These are phyloP conservation scores for Allomyces arbusculus DNA, from an alignment of 192 early-diverging fungal species.

Conservation along the genomic window DNA sequence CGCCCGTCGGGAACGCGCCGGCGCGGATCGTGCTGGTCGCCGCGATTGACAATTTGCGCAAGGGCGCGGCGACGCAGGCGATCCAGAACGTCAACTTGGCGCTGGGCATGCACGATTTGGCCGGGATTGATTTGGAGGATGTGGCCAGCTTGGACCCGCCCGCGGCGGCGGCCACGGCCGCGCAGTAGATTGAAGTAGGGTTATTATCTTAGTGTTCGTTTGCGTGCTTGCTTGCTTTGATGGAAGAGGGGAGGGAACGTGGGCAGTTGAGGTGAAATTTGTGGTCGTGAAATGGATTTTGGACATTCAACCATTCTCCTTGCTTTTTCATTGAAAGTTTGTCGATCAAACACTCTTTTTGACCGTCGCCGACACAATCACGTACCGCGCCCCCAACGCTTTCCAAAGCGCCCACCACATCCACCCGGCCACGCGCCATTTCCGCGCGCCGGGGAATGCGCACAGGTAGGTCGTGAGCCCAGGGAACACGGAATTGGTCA, in stretches of 20 bases:
- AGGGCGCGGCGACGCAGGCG: conserved; percentile 98
- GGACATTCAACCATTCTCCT: background rate
- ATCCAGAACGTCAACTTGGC: conserved; percentile 93
- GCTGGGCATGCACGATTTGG: conserved; percentile 69
- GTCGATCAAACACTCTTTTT: background rate
- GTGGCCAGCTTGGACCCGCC: background rate
- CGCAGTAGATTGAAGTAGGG: too few species aligned
- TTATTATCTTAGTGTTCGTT: background rate
- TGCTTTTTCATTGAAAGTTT: too few species aligned
- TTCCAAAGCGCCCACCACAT: background rate
- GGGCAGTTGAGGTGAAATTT: background rate
- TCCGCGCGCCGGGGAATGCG: background rate
- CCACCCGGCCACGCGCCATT: background rate
- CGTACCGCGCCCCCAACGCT: background rate
- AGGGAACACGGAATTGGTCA: background rate
- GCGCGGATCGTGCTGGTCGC: conserved; percentile 63
- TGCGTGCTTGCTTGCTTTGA: too few species aligned
- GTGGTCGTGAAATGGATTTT: background rate
- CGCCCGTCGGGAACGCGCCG: conserved; percentile 23
- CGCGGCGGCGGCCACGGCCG: background rate
- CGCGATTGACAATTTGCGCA: conserved; percentile 91
- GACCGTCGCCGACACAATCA: background rate
- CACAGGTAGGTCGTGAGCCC: background rate
- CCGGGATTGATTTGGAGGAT: conserved; percentile 53
- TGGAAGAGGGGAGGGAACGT: too few species aligned